These are phyloP conservation scores for Abelmoschus esculentus DNA, from an alignment of 345 rosid species.

Conservation along the genomic window DNA sequence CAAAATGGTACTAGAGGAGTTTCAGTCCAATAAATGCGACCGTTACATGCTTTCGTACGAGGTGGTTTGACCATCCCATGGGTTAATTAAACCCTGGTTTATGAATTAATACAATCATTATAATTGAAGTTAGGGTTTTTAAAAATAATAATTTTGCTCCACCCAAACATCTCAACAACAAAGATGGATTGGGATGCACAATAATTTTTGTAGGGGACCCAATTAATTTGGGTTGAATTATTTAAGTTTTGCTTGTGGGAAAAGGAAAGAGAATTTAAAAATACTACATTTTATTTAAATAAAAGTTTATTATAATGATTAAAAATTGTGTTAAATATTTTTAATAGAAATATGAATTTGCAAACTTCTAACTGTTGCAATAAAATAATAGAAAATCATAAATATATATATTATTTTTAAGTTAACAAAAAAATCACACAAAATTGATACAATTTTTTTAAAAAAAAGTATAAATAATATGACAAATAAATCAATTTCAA, in stretches of 20 bases:
- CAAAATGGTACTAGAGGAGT: background rate
- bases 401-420: too few relatives aligned
- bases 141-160: background rate
- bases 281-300: background rate
- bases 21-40: background rate
- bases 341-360: too few relatives aligned
- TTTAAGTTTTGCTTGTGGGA: conserved; percentile 6
- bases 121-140: background rate
- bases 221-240: background rate
- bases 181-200: conserved; percentile 8
- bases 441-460: too few relatives aligned
- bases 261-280: conserved; percentile 3
- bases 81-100: background rate
- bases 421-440: too few relatives aligned
- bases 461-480: too few relatives aligned
- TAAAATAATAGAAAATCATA: too few relatives aligned
- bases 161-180: background rate
- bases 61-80: background rate
- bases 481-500: background rate
- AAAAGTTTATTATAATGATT: background rate
- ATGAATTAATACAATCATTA: background rate
- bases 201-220: conserved; percentile 7
- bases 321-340: background rate
- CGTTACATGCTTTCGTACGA: conserved; percentile 4
- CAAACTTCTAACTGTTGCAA: too few relatives aligned